A percentile compares a stretch with the other conserved stretches of the same genome.
phyloP scores from a whole-genome alignment of 2,329 filamentous ascomycete genomes.

The Xylaria sp. region DNA sequence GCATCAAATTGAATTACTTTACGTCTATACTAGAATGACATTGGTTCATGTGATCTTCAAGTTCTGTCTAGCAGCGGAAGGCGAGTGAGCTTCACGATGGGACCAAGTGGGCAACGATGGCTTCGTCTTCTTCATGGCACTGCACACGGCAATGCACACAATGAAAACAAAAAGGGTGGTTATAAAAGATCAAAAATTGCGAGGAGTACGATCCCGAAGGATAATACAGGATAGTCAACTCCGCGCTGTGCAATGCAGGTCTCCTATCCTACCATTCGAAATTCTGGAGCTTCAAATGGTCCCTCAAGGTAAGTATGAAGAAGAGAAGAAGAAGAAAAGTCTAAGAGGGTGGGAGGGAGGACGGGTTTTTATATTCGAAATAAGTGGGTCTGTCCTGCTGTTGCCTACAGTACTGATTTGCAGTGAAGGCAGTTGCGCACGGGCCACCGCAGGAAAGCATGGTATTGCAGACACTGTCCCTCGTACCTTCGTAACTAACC shows the following conservation, averaged over 20 bases:
- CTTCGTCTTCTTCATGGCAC: conserved; percentile 56
- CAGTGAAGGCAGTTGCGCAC: too few relatives aligned
- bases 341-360: conserved; percentile 28
- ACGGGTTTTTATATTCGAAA: neutral
- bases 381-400: neutral
- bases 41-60: too few relatives aligned
- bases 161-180: conserved; percentile 53
- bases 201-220: conserved; percentile 62
- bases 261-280: conserved; percentile 54
- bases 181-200: conserved; percentile 59
- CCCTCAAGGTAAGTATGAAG: conserved; percentile 64
- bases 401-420: too few relatives aligned
- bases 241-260: conserved; percentile 66
- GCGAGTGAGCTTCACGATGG: too few relatives aligned
- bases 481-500: too few relatives aligned
- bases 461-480: too few relatives aligned
- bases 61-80: too few relatives aligned
- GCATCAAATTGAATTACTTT: too few relatives aligned
- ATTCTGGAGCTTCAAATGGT: conserved; percentile 57
- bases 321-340: conserved; percentile 51
- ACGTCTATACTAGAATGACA: too few relatives aligned
- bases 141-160: conserved; percentile 52
- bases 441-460: too few relatives aligned
- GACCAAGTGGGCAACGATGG: too few relatives aligned
- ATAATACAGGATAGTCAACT: conserved; percentile 60